Percentiles rank a stretch among this genome's conserved stretches.
These are phyloP conservation scores for Cryptococcus sp. DNA, from an alignment of 1,284 basidiomycete genomes.

Conservation along the genomic window DNA sequence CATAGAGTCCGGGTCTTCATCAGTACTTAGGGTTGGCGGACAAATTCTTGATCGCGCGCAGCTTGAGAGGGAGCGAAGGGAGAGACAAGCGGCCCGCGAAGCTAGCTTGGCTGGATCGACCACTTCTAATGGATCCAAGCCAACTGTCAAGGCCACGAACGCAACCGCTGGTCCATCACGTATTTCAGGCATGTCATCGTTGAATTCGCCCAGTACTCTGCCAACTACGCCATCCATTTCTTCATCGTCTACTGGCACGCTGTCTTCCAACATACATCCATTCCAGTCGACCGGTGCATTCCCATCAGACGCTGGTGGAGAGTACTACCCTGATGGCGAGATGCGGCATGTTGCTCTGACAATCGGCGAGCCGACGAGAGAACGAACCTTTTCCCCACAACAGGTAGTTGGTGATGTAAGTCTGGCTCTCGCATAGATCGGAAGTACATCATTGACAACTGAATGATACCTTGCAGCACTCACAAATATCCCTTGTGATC, in stretches of 20 bases:
- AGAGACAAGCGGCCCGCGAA: slow-evolving; percentile 35
- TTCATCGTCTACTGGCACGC: neutral
- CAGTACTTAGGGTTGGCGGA: slow-evolving; percentile 16
- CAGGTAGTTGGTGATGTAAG: slow-evolving; percentile 42
- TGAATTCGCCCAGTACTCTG: neutral
- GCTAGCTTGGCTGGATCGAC: slow-evolving; percentile 3
- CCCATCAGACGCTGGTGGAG: slow-evolving; percentile 44
- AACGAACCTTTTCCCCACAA: slow-evolving; percentile 28
- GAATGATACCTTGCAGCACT: slow-evolving; percentile 23
- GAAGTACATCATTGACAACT: neutral
- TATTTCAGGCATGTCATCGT: slow-evolving; percentile 6
- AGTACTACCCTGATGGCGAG: slow-evolving; percentile 48
- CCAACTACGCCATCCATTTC: neutral
- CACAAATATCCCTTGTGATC: slow-evolving; percentile 42
- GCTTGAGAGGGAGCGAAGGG: slow-evolving; percentile 46
- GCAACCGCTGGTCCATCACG: slow-evolving; percentile 5
- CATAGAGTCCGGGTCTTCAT: neutral
- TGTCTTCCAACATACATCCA: slow-evolving; percentile 26
- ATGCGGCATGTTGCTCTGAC: slow-evolving; percentile 35
- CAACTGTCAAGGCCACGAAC: neutral
- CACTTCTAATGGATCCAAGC: neutral
- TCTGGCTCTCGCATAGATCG: neutral
- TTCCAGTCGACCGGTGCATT: slow-evolving; percentile 32
- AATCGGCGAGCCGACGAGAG: slow-evolving; percentile 24
- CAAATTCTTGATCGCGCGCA: slow-evolving; percentile 42